phyloP scores from a whole-genome alignment of 1,284 basidiomycete genomes.

The Ustilago sp. region DNA sequence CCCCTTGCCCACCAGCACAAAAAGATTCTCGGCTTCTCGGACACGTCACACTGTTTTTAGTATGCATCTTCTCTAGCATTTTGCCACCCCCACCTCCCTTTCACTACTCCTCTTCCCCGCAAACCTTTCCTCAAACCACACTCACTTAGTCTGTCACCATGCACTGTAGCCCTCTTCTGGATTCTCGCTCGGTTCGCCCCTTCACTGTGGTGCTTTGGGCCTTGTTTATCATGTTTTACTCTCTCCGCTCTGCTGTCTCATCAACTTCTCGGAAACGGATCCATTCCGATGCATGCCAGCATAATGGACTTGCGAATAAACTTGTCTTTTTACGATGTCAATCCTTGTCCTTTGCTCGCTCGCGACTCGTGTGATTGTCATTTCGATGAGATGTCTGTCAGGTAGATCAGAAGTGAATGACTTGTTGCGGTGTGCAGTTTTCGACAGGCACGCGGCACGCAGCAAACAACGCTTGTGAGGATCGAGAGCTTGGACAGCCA shows the following conservation, averaged over 20 bases:
- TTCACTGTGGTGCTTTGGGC: conserved; percentile 12
- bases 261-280: conserved; percentile 27
- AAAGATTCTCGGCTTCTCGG: conserved; percentile 24
- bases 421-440: neutral
- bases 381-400: neutral
- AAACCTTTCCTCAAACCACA: neutral
- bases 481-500: neutral
- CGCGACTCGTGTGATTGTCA: neutral
- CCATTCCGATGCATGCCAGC: conserved; percentile 19
- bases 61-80: conserved; percentile 31
- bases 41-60: conserved; percentile 41
- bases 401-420: neutral
- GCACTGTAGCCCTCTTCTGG: neutral
- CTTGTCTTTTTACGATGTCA: conserved; percentile 25
- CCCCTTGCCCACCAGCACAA: conserved; percentile 7
- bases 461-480: neutral
- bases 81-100: neutral
- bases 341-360: neutral
- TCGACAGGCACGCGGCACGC: conserved; percentile 10
- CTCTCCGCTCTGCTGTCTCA: conserved; percentile 17
- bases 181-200: conserved; percentile 14
- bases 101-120: neutral
- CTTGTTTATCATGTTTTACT: conserved; percentile 12
- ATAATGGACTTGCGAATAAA: conserved; percentile 33
- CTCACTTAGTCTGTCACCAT: conserved; percentile 21